These are phyloP conservation scores for Amaranthus tricolor DNA, from an alignment of 179 eudicot genomes.

Conservation along the genomic window DNA sequence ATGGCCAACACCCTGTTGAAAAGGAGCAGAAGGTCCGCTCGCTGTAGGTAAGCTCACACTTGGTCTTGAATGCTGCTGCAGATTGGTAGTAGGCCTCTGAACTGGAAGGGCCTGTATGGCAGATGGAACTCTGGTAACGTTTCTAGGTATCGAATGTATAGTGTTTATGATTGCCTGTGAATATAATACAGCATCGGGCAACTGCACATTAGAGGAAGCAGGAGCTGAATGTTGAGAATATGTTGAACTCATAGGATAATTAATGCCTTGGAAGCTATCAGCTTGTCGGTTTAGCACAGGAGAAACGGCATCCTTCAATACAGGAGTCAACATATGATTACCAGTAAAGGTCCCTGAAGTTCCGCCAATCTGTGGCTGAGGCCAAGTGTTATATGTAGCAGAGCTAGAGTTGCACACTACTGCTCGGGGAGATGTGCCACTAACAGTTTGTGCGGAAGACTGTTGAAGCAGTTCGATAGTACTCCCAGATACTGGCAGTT, in stretches of 20 bases:
- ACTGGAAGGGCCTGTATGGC: conserved; percentile 74
- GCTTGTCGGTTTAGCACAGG: conserved; percentile 36
- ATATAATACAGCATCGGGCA: conserved; percentile 35
- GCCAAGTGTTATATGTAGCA: conserved; percentile 17
- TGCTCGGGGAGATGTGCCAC: conserved; percentile 36
- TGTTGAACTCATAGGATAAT: conserved; percentile 20
- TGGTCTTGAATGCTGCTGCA: conserved; percentile 33
- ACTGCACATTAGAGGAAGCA: conserved; percentile 26
- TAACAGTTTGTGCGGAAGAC: conserved; percentile 32
- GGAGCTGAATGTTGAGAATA: conserved; percentile 28
- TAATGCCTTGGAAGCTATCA: conserved; percentile 32
- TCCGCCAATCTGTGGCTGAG: conserved; percentile 20
- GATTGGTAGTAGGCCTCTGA: conserved; percentile 32
- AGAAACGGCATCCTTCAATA: conserved; percentile 48
- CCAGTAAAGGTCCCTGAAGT: conserved; percentile 18
- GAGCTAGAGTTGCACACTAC: conserved; percentile 27
- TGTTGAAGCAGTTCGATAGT: conserved; percentile 33
- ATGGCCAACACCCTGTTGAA: conserved; percentile 27
- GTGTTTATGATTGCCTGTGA: conserved; percentile 26
- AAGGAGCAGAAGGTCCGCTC: conserved; percentile 32
- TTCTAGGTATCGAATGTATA: conserved; percentile 40
- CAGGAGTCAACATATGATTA: conserved; percentile 35
- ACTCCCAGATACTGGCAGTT: conserved; percentile 20
- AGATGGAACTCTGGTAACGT: conserved; percentile 41
- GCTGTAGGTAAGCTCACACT: conserved; percentile 20